Base-by-base conservation (phyloP, 306 rosid species). In the Cucurbita maxima region DNA sequence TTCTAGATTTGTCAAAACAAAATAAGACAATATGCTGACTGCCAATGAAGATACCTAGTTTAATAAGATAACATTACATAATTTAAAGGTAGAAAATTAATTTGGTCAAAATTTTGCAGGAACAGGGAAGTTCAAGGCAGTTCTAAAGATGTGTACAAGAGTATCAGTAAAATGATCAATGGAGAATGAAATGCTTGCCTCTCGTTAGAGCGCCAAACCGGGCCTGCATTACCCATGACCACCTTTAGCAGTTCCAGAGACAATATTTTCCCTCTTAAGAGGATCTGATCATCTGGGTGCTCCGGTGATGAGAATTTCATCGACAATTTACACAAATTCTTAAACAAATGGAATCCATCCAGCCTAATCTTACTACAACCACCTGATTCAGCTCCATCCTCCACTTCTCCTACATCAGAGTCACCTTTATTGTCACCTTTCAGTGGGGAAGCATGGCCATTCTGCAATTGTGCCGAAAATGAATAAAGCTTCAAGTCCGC, bases 211-310 rank as follows among this genome's bases (percentile, higher is more conserved):
- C 84, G 91, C 99, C 99, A 95, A 72, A 89, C 47, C 41, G 91
- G 79, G 76, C 96, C 86, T 7, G 83, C 96, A 74, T 83, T 82
- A 81, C 89, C 97, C 96, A 88, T 88, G 76, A 95, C 86, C 53
- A 95, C 97, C 86, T 95, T 95, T 36, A 95, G 94, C 72, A 95
- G 96, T 89, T 95, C 99, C 88, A 95, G 81, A 40, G 99, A 95
- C 86, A 95, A 84, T 59, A 91, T 75, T 74, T 95, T 95, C 38
- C 99, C 99, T 86, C 99, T 85, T 86, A 91, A 70, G 61, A 95
- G 97, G 76, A 95, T 91, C 56, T 90, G 96, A 78, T 95, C 99
- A 15, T 91, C 97, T 6, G 96, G 88, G 82, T 91, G 84, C 64
- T 89, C 96, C 40, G 88, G 97, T 22, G 99, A 89, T 34, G 96